These are phyloP conservation scores for Trichoderma sp. DNA, from an alignment of 2,329 filamentous ascomycete genomes.

Conservation along the genomic window DNA sequence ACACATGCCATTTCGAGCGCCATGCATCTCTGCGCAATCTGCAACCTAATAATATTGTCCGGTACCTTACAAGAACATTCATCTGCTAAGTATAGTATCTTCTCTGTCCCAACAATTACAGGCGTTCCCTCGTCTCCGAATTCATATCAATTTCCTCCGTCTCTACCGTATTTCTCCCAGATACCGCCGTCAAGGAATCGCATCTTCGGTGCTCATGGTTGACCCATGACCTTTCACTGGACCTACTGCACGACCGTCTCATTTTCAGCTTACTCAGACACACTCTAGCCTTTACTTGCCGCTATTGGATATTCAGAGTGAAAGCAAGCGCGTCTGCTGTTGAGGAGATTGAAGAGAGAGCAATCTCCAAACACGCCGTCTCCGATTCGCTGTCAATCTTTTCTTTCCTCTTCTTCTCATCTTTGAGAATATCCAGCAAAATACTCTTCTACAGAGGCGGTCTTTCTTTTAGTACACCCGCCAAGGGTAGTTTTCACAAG, in stretches of 20 bases:
- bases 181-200: neutral
- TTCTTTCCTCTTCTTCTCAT: neutral
- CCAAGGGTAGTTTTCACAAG: neutral
- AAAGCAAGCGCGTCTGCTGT: conserved; percentile 1
- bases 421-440: neutral
- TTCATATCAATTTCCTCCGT: no score
- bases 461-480: neutral
- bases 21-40: neutral
- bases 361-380: neutral
- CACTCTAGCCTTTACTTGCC: neutral
- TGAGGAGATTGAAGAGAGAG: neutral
- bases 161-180: no score
- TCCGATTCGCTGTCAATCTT: neutral
- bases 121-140: no score
- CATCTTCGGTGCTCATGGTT: neutral
- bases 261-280: conserved; percentile 19
- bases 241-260: conserved; percentile 3
- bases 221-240: neutral
- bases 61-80: no score
- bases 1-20: conserved; percentile 2
- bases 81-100: no score
- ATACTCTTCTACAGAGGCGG: neutral
- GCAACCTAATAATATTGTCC: neutral
- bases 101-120: no score
- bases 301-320: neutral